Evolutionary conservation across 2,329 filamentous ascomycete genomes (phyloP).

Genomic region (Aspergillus sergii): DNA sequence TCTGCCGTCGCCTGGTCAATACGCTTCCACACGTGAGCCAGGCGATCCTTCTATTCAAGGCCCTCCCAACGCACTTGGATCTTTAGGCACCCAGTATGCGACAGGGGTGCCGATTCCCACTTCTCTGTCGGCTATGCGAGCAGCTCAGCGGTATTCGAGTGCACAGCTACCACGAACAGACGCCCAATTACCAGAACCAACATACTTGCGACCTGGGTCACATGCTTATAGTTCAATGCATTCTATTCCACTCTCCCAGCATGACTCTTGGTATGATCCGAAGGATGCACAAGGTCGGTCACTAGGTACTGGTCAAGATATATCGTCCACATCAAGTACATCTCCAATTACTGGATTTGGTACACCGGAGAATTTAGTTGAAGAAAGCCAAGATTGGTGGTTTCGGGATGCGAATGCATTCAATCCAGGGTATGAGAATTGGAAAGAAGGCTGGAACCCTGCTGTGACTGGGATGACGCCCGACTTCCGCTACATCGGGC

Average conservation of each 20-base stretch:
- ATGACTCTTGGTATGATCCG: conserved; percentile 38
- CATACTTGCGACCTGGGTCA: conserved; percentile 33
- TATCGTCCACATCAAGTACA: conserved; percentile 43
- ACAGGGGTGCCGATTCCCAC: conserved; percentile 16
- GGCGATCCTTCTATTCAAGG: conserved; percentile 13
- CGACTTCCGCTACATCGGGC: conserved; percentile 16
- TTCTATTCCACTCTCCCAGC: conserved; percentile 27
- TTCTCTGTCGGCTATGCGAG: conserved; percentile 24
- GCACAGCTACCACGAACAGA: conserved; percentile 23
- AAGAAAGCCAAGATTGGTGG: conserved; percentile 68
- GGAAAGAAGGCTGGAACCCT: conserved; percentile 44
- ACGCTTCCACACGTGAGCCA: conserved; percentile 8
- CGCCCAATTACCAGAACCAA: conserved; percentile 33
- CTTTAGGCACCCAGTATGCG: conserved; percentile 21
- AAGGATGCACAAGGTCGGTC: conserved; percentile 24
- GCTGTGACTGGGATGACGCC: conserved; percentile 18
- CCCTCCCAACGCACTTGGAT: conserved; percentile 14
- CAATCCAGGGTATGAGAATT: conserved; percentile 65
- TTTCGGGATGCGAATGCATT: conserved; percentile 64
- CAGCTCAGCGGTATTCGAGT: conserved; percentile 21
- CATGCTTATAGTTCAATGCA: conserved; percentile 23
- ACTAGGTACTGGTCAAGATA: conserved; percentile 26
- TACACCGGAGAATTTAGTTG: conserved; percentile 61
- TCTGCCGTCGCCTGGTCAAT: conserved; percentile 18
- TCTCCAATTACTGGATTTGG: conserved; percentile 58